Conservation (phyloP, 2,329 filamentous ascomycete genomes). For the Penicillium sp. region DNA sequence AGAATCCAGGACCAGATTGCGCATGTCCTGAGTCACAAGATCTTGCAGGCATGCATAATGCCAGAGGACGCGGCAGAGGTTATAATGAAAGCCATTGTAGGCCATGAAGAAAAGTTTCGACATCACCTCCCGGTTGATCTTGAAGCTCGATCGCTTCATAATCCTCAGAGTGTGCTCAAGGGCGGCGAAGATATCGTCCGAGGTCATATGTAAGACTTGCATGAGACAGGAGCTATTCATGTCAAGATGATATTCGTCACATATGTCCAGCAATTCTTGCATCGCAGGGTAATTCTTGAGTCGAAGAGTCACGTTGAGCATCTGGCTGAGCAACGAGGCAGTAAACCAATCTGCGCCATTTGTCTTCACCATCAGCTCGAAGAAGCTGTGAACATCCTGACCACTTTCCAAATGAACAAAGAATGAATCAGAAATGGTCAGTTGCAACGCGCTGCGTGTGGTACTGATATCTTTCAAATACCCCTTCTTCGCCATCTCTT, state of each 20-base stretch:
- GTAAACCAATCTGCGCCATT: constrained; percentile 36
- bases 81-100: constrained; percentile 34
- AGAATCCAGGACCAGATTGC: constrained; percentile 25
- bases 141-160: constrained; percentile 14
- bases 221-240: constrained; percentile 26
- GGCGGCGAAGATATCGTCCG: constrained; percentile 20
- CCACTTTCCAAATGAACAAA: constrained; percentile 29
- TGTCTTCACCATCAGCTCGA: constrained; percentile 32
- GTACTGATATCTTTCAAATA: constrained; percentile 21
- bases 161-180: constrained; percentile 20
- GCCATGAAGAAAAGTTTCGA: constrained; percentile 40
- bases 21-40: constrained; percentile 30
- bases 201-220: constrained; percentile 25
- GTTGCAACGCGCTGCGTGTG: constrained; percentile 23
- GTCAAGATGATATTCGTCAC: constrained; percentile 22
- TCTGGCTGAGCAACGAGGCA: constrained; percentile 30
- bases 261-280: constrained; percentile 28
- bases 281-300: constrained; percentile 22
- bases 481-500: constrained; percentile 28
- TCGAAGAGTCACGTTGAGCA: constrained; percentile 31
- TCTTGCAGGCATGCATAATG: constrained; percentile 41
- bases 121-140: constrained; percentile 22
- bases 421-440: constrained; percentile 31
- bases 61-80: constrained; percentile 44
- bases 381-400: constrained; percentile 30